Conservation (phyloP, 768 basidiomycete genomes). For the Tricholoma sp. region DNA sequence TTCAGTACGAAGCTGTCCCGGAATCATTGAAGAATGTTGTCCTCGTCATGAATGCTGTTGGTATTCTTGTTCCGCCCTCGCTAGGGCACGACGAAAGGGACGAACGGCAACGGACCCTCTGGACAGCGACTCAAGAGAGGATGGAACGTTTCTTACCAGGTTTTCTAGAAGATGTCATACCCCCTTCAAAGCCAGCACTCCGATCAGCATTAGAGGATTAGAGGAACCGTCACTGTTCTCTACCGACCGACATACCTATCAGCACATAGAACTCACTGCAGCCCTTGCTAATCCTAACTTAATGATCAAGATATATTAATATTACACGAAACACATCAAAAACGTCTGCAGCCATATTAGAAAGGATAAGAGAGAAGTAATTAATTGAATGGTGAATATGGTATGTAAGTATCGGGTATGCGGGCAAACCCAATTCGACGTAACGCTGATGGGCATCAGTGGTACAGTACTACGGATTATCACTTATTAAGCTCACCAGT, state of each 20-base stretch:
- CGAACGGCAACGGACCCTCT: constrained; percentile 65
- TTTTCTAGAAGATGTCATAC: constrained; percentile 72
- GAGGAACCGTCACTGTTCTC: not conserved
- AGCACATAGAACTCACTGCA: not conserved
- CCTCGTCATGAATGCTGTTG: constrained; percentile 90
- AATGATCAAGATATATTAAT: not conserved
- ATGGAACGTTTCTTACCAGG: constrained; percentile 91
- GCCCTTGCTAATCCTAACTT: not conserved
- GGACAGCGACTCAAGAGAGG: constrained; percentile 81
- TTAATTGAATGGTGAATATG: not conserved
- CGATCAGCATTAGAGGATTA: not conserved
- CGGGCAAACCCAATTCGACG: not conserved
- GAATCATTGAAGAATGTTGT: constrained; percentile 97
- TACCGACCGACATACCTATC: not conserved
- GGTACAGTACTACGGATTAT: not conserved
- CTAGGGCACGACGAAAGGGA: constrained; percentile 43
- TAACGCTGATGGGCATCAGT: not conserved
- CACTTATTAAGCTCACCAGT: not conserved
- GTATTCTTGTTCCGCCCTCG: constrained; percentile 70
- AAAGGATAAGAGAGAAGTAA: not conserved
- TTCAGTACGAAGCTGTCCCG: constrained; percentile 87
- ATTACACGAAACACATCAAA: not conserved
- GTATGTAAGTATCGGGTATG: not conserved
- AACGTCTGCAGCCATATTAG: not conserved
- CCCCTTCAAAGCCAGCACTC: constrained; percentile 21